Percentiles rank a stretch among this genome's conserved stretches.
Conservation (phyloP, 805 yeast species). For the Sugiyamaella mastotermitis region DNA sequence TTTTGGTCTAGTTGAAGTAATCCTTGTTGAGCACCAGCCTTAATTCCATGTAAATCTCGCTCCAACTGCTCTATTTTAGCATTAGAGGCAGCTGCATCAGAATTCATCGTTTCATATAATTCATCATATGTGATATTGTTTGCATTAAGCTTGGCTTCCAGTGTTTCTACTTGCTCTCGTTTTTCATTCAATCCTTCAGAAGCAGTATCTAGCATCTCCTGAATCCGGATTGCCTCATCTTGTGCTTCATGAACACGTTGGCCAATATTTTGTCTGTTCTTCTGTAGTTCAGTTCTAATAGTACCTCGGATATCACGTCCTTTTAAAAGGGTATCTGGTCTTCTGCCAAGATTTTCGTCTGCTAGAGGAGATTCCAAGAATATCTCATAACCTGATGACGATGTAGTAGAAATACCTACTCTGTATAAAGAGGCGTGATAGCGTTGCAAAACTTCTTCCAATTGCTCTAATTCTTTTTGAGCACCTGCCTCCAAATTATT, state of each 20-base stretch:
- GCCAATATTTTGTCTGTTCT: conserved; percentile 43
- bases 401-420: conserved; percentile 31
- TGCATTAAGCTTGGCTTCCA: conserved; percentile 51
- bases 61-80: conserved; percentile 64
- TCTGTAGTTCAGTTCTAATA: conserved; percentile 33
- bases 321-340: conserved; percentile 36
- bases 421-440: conserved; percentile 53
- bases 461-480: conserved; percentile 42
- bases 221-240: conserved; percentile 52
- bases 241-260: conserved; percentile 43
- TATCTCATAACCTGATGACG: neutral
- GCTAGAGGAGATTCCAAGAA: conserved; percentile 33
- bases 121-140: conserved; percentile 51
- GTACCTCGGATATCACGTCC: conserved; percentile 35
- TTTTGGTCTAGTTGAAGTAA: conserved; percentile 43
- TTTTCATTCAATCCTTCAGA: conserved; percentile 52
- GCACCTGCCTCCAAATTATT: conserved; percentile 46
- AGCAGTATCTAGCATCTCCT: conserved; percentile 52
- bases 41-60: conserved; percentile 47
- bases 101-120: conserved; percentile 46
- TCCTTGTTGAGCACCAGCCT: conserved; percentile 44
- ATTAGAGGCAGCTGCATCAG: conserved; percentile 47
- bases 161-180: conserved; percentile 48
- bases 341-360: conserved; percentile 42
- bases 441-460: conserved; percentile 47